Evolutionary conservation across 768 basidiomycete species (phyloP), one percentile per base, ranked within the genome.

Genomic region (Tubosaeta brunneosetosa): DNA sequence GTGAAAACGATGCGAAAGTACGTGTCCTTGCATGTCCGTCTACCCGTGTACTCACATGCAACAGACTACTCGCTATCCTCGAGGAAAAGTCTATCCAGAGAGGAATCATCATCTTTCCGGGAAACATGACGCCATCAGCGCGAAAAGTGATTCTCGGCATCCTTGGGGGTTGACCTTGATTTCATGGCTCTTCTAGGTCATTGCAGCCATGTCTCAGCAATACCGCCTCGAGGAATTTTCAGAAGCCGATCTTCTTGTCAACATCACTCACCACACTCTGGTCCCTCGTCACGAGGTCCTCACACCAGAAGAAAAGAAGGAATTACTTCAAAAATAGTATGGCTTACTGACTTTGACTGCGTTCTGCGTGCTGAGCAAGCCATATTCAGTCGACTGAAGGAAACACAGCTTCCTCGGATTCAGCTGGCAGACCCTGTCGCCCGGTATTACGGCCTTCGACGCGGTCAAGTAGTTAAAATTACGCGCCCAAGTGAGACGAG

Each of bases 1-100:
- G 93, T 98, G 41, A 95, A 97, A 71, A 92, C 94, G 4, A 97
- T 98, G 92, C 78, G 94, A 74, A 95, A 93, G 95, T 97, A 68
- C 50, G 87, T 29, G 47, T 29, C 29, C 45, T 51, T 33, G 16
- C 38, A 22, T 34, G 27, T n/a, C 25, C 8, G 45, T 26, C 29
- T 16, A 13, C 56, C 25, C 50, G 13, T 17, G 13, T 27, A 37
- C 59, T 65, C 34, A 66, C 48, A n/a, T 14, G 13, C 16, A 4
- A 25, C 4, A 97, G 95, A 67, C 75, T 99, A 59, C 81, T 98
- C 49, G 77, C 78, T 55, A 92, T 95, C 59, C 77, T 99, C 49
- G 94, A 98, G 68, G 90, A 93, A 68, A 91, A 94, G 71, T 79
- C 79, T 53, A 97, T 97, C 46, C 82, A 85, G 63, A 81, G 87